Percentiles rank a stretch among this genome's conserved stretches.
Conservation (phyloP, 371 early-diverging fungal genomes). For the Amoeboaphelidium occidentale region DNA sequence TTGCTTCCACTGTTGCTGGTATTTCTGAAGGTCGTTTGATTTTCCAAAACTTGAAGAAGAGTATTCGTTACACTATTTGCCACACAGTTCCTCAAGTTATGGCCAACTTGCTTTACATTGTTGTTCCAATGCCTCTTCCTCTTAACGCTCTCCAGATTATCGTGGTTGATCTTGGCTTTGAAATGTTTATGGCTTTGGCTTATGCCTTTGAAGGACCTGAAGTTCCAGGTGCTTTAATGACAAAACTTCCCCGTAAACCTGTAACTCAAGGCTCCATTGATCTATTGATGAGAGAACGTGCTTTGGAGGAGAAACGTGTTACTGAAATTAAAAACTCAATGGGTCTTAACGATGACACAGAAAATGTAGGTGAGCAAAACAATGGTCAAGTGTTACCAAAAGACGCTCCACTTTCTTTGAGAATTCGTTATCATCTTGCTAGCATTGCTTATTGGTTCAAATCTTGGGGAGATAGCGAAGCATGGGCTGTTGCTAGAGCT, state of each 20-base stretch:
- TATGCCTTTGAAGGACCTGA: slow-evolving; percentile 88
- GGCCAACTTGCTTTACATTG: slow-evolving; percentile 51
- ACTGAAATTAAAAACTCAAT: no score
- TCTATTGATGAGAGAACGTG: slow-evolving; percentile 26
- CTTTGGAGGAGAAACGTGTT: neutral
- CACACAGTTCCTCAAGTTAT: slow-evolving; percentile 64
- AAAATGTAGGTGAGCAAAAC: no score
- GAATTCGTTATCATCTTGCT: no score
- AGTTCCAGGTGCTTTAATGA: slow-evolving; percentile 48
- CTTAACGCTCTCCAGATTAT: slow-evolving; percentile 59
- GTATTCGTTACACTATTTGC: slow-evolving; percentile 66
- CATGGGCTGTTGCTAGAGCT: neutral
- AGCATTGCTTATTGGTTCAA: neutral
- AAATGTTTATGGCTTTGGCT: slow-evolving; percentile 53
- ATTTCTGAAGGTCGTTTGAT: slow-evolving; percentile 84
- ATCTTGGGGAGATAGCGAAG: neutral
- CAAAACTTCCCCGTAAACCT: slow-evolving; percentile 60
- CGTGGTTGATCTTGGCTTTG: slow-evolving; percentile 78
- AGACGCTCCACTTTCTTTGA: no score
- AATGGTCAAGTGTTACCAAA: no score
- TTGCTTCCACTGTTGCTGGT: slow-evolving; percentile 60
- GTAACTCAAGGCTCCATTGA: slow-evolving; percentile 41
- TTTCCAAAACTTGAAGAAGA: slow-evolving; percentile 82
- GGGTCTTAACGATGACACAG: no score
- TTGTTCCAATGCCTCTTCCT: slow-evolving; percentile 67